Percentiles rank a stretch among this genome's conserved stretches.
phyloP scores from a whole-genome alignment of 2,329 filamentous ascomycete genomes.

The Cercospora zeina region DNA sequence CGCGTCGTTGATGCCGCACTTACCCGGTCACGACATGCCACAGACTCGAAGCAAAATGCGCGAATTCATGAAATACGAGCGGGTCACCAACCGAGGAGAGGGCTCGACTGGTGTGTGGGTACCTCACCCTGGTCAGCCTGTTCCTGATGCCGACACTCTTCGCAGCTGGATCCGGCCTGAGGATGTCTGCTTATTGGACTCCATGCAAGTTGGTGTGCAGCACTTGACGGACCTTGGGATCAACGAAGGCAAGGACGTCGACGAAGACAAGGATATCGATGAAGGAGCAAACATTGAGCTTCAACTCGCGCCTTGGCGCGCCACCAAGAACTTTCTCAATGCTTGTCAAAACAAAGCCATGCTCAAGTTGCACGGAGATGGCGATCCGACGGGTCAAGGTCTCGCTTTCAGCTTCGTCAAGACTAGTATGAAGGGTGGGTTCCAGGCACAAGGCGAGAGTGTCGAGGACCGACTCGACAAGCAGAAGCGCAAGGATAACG shows the following conservation, averaged over 20 bases:
- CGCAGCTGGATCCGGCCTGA: slow-evolving; percentile 91
- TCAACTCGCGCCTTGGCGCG: slow-evolving; percentile 93
- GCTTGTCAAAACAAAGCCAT: slow-evolving; percentile 94
- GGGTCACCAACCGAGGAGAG: slow-evolving; percentile 70
- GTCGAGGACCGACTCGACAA: slow-evolving; percentile 84
- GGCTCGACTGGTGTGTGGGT: slow-evolving; percentile 71
- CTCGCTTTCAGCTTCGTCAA: slow-evolving; percentile 96
- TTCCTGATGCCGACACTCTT: slow-evolving; percentile 78
- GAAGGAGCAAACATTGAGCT: slow-evolving; percentile 77
- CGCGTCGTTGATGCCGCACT: slow-evolving; percentile 63
- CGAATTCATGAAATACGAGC: slow-evolving; percentile 90
- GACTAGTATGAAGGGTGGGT: slow-evolving; percentile 98
- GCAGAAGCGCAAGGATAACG: slow-evolving; percentile 66
- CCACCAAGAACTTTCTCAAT: slow-evolving; percentile 93
- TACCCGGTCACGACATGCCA: slow-evolving; percentile 88
- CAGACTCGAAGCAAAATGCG: slow-evolving; percentile 97
- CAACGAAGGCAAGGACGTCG: slow-evolving; percentile 62
- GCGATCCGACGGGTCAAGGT: slow-evolving; percentile 89
- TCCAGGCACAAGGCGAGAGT: slow-evolving; percentile 84
- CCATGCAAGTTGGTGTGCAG: slow-evolving; percentile 93
- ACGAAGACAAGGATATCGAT: slow-evolving; percentile 62
- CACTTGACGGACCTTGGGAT: slow-evolving; percentile 90
- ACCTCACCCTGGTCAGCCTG: slow-evolving; percentile 67
- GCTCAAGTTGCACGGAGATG: slow-evolving; percentile 90
- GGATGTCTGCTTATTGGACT: slow-evolving; percentile 89